Percentiles rank a stretch among this genome's conserved stretches.
Evolutionary conservation across 2,329 filamentous ascomycete genomes (phyloP).

Genomic region (Whalleya microplaca): DNA sequence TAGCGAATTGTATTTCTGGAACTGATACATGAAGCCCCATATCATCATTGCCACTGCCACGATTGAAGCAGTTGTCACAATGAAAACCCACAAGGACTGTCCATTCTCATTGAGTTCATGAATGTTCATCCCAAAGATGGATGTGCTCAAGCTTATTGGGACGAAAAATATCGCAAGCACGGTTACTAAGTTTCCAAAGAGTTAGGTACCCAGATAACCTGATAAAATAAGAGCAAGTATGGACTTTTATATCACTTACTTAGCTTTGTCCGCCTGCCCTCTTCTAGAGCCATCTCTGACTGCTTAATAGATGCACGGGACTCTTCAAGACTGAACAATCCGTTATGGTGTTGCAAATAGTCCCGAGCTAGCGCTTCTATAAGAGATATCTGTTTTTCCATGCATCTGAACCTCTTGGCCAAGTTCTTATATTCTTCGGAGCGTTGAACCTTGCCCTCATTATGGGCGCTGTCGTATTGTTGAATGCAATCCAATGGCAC

Average conservation of each 20-base stretch:
- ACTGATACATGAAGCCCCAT: background rate
- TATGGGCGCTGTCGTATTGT: background rate
- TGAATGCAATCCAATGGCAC: background rate
- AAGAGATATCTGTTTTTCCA: background rate
- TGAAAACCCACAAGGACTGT: slow-evolving; percentile 1
- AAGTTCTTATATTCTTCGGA: background rate
- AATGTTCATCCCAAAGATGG: background rate
- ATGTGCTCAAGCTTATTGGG: slow-evolving; percentile 1
- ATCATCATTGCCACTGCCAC: background rate
- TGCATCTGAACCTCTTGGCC: background rate
- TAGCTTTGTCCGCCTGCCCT: background rate
- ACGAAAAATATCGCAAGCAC: slow-evolving; percentile 1
- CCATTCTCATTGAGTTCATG: background rate
- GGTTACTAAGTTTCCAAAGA: background rate
- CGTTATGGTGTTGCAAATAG: background rate
- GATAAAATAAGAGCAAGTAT: background rate
- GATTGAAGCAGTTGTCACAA: background rate
- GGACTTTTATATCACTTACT: background rate
- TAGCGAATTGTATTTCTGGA: background rate
- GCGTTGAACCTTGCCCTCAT: background rate
- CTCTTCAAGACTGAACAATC: background rate
- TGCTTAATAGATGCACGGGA: background rate
- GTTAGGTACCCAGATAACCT: background rate
- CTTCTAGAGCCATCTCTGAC: background rate
- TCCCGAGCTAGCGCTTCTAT: background rate